phyloP scores from a whole-genome alignment of 768 basidiomycete species.

The Pleurotus tuber-regium region DNA sequence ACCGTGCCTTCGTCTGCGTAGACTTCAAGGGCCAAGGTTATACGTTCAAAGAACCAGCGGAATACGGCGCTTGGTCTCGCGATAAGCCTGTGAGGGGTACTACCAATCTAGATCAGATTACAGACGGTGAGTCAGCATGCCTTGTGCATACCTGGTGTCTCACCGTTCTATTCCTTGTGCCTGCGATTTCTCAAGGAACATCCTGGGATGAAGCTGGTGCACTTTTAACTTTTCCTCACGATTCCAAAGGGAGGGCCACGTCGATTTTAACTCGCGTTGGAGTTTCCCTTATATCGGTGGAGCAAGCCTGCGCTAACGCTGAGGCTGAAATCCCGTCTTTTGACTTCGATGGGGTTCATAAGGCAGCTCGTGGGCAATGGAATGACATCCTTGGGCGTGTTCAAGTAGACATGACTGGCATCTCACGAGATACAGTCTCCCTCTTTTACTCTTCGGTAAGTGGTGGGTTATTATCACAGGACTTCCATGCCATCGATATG shows the following conservation, averaged over 20 bases:
- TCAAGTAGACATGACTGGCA: constrained; percentile 46
- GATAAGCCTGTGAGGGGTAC: constrained; percentile 45
- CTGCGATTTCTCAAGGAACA: constrained; percentile 25
- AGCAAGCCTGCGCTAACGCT: constrained; percentile 60
- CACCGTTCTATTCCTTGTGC: too few relatives aligned
- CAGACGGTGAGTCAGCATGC: constrained; percentile 34
- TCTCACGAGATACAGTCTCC: constrained; percentile 43
- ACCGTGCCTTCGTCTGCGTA: constrained; percentile 56
- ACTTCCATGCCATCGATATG: background rate
- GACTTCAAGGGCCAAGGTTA: constrained; percentile 56
- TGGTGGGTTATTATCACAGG: background rate
- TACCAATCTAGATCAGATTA: constrained; percentile 45
- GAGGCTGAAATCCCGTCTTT: constrained; percentile 58
- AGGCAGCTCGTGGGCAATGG: constrained; percentile 48
- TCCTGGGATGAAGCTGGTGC: constrained; percentile 49
- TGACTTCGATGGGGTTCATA: constrained; percentile 49
- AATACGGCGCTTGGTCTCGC: constrained; percentile 56
- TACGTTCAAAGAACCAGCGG: constrained; percentile 40
- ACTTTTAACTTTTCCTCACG: constrained; percentile 47
- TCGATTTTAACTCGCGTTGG: constrained; percentile 60
- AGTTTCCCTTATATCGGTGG: constrained; percentile 62
- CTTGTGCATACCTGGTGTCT: too few relatives aligned
- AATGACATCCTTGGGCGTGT: constrained; percentile 55
- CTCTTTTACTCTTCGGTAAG: constrained; percentile 60
- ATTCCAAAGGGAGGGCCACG: constrained; percentile 30